Base-by-base conservation (phyloP, 345 rosid species). In the Bruguiera sexangula region DNA sequence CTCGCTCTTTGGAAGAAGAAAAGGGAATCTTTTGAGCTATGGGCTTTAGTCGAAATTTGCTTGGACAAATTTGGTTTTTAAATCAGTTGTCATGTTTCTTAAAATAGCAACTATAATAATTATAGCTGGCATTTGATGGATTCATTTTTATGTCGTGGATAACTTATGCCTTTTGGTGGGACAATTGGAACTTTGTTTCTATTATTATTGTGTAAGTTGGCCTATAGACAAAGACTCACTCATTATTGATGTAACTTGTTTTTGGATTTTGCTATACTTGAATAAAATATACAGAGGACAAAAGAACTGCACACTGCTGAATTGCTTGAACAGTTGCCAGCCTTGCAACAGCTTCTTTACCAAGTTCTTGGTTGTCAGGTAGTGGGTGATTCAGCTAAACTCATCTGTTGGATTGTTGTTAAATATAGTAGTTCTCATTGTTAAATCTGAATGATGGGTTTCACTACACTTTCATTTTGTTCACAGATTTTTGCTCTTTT, bases 281-380 rank as follows among this genome's bases (percentile, higher is more conserved):
- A n/a, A 53, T 70, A 22, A 24, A 56, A 27, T 56, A 8, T 64
- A 54, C 93, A 95, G 99, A 86, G 81, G 85, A 88, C 94, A 67
- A 92, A 92, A 84, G 98, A 95, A 67, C 82, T 92, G 81, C 98
- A 90, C 69, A 85, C 98, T 68, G 86, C 81, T 43, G 99, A 90
- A 66, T 81, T 95, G 76, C 92, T 95, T 55, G 89, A 90, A 66
- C 97, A 95, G 48, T 86, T 95, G 73, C 99, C 98, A 67, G 90
- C 92, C 56, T 73, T 95, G 73, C 99, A 95, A 72, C 91, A 86
- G 78, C 96, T 95, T 76, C 97, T 92, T 67, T 95, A 86, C 65
- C 98, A 92, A 69, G 91, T 88, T 72, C 88, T 95, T 80, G 90
- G 86, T 63, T 95, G 99, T 78, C 96, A 83, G 96, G 99, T 94